phyloP scores from a whole-genome alignment of 306 rosid species.

The Medicago truncatula region MtrunA17r5.0-ANR NC_053049.1:46344001-46344500 shows the following conservation, averaged over 20 bases:
- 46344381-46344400: neutral
- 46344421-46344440: neutral
- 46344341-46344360: neutral
- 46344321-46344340: constrained; percentile 15
- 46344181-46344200: constrained; percentile 49
- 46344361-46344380: neutral
- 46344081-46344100: constrained; percentile 26
- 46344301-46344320: neutral
- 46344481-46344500: neutral
- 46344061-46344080: neutral
- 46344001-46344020: constrained; percentile 37
- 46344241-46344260: constrained; percentile 37
- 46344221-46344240: constrained; percentile 56
- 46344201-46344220: constrained; percentile 39
- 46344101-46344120: constrained; percentile 71
- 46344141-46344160: constrained; percentile 49
- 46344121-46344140: constrained; percentile 44
- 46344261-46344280: constrained; percentile 6
- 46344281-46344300: neutral
- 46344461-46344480: neutral
- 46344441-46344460: constrained; percentile 2
- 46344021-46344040: constrained; percentile 18
- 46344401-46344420: neutral
- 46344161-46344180: constrained; percentile 41
- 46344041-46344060: constrained; percentile 6